Percentiles rank a stretch among this genome's conserved stretches.
These are phyloP conservation scores for Alternaria brassicicola DNA, from an alignment of 2,329 filamentous ascomycete genomes.

Conservation along the genomic window DNA sequence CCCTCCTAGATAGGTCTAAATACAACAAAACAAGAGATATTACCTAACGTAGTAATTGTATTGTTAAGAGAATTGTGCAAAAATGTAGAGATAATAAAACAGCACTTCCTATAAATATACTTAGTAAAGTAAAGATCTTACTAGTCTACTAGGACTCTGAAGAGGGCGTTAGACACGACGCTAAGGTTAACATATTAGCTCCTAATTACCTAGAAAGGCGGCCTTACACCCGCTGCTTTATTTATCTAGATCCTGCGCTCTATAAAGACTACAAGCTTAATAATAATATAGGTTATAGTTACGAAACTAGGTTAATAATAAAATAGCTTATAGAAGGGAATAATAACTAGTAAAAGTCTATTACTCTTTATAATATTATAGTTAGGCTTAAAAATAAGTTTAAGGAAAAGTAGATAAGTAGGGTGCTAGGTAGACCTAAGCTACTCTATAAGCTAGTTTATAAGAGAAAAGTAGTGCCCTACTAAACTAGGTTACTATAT, in stretches of 20 bases:
- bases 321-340: slow-evolving; percentile 12
- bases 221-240: slow-evolving; percentile 9
- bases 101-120: slow-evolving; percentile 10
- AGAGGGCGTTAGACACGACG: slow-evolving; percentile 5
- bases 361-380: slow-evolving; percentile 14
- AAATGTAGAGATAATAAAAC: slow-evolving; percentile 4
- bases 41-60: slow-evolving; percentile 13
- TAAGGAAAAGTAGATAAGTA: slow-evolving; percentile 9
- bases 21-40: slow-evolving; percentile 13
- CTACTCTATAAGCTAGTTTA: slow-evolving; percentile 9
- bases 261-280: slow-evolving; percentile 11
- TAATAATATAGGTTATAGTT: slow-evolving; percentile 13
- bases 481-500: not conserved
- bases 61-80: slow-evolving; percentile 18
- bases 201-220: slow-evolving; percentile 4
- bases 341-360: slow-evolving; percentile 15
- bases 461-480: slow-evolving; percentile 5
- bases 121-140: slow-evolving; percentile 13
- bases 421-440: slow-evolving; percentile 11
- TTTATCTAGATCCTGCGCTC: slow-evolving; percentile 13
- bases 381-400: slow-evolving; percentile 19
- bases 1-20: slow-evolving; percentile 5
- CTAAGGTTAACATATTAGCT: slow-evolving; percentile 14
- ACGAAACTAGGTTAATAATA: slow-evolving; percentile 21
- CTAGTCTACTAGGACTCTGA: slow-evolving; percentile 20